Base-by-base conservation (phyloP, 805 yeast genomes). In the Myxozyma geophila region DNA sequence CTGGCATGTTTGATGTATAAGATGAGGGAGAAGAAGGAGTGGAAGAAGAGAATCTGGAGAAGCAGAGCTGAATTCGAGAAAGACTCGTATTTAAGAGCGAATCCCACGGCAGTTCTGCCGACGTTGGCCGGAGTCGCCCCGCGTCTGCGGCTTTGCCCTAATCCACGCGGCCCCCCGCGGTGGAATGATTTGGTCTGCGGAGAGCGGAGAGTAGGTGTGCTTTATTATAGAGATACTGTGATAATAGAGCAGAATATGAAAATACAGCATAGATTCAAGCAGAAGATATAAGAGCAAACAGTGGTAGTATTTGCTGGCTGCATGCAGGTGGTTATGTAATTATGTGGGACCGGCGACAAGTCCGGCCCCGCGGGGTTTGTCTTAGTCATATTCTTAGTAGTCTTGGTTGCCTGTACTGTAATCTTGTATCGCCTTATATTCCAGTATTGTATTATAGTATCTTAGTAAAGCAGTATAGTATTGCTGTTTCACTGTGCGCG, bases 61-160 rank as follows among this genome's bases (percentile, higher is more conserved):
- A 52, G 40, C 21, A 19, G 7, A 37, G 33, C 35, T 19, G 12
- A 37, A 9, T 39, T 54, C n/a, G 33, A 43, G 19, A n/a, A 44
- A 19, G 43, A 13, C 35, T 15, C 46, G 21, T 51, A 28, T 28
- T 28, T 28, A 28, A 28, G 28, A 28, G 28, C 28, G 28, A 28
- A 5, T 28, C 5, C 5, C 40, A 54, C 58, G 58, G 52, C 39
- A 28, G 23, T 23, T 39, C 49, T 23, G 49, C 57, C 57, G 57
- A 53, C 23, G n/a, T 12, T 37, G 15, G 44, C 48, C 57, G 57
- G 57, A 10, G 57, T 15, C 57, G 28, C 48, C 48, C 57, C 57
- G 57, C 57, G 37, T 6, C 21, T 53, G 57, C 57, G 57, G 57
- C 57, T 53, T n/a, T n/a, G 21, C 47, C 47, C 47, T 43, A 43